These are phyloP conservation scores for Phytophthora lateralis DNA, from an alignment of 352 stramenopile genomes.

Conservation along the genomic window DNA sequence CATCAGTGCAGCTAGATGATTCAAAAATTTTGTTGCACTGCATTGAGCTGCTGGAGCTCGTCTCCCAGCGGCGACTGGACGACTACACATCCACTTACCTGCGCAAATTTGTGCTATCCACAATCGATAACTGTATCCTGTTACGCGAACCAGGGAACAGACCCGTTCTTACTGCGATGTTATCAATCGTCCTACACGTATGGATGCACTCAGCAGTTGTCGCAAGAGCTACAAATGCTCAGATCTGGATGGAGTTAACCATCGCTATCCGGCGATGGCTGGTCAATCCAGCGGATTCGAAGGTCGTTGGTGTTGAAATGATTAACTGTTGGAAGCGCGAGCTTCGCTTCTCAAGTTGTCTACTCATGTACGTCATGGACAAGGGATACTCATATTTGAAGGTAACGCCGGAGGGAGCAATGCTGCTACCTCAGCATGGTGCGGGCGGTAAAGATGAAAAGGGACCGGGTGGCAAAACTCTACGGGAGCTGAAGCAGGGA, in stretches of 20 bases:
- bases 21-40: slow-evolving; percentile 85
- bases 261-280: slow-evolving; percentile 84
- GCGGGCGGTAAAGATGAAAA: slow-evolving; percentile 34
- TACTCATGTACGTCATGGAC: slow-evolving; percentile 85
- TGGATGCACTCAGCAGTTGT: slow-evolving; percentile 85
- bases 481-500: slow-evolving; percentile 66
- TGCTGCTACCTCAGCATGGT: slow-evolving; percentile 52
- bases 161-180: slow-evolving; percentile 72
- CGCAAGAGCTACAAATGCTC: slow-evolving; percentile 56
- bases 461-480: slow-evolving; percentile 33
- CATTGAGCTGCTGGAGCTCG: slow-evolving; percentile 85
- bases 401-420: slow-evolving; percentile 59
- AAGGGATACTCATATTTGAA: slow-evolving; percentile 76
- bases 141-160: slow-evolving; percentile 71
- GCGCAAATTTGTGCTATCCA: slow-evolving; percentile 88
- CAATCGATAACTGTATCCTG: slow-evolving; percentile 77
- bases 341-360: slow-evolving; percentile 75
- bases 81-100: slow-evolving; percentile 88
- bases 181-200: slow-evolving; percentile 83
- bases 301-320: slow-evolving; percentile 65
- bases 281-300: slow-evolving; percentile 60
- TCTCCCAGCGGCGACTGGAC: slow-evolving; percentile 81
- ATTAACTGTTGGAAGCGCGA: slow-evolving; percentile 89
- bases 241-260: slow-evolving; percentile 84
- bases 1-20: slow-evolving; percentile 83